Evolutionary conservation across 1,284 basidiomycete species (phyloP).

Genomic region (Sporisorium sorghi): DNA sequence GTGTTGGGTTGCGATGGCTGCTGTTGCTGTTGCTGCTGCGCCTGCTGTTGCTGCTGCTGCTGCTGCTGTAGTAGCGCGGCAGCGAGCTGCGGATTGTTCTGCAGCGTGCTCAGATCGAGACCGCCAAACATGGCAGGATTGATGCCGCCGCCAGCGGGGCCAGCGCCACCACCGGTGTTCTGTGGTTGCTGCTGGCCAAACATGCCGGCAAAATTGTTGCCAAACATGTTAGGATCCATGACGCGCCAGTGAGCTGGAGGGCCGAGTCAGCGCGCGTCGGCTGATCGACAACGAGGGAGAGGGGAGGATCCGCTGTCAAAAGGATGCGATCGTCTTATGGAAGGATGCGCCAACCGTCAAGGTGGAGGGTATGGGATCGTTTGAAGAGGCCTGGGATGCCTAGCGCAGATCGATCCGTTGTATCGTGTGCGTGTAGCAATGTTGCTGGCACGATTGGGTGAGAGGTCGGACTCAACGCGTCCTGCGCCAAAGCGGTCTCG

Average conservation of each 20-base stretch:
- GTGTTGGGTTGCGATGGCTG: conserved; percentile 29
- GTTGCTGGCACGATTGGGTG: background rate
- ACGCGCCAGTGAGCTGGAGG: conserved; percentile 21
- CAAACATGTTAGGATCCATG: conserved; percentile 56
- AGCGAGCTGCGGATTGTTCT: conserved; percentile 46
- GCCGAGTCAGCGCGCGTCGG: conserved; percentile 36
- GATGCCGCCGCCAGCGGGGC: conserved; percentile 22
- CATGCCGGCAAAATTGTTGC: conserved; percentile 53
- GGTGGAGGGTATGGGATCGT: background rate
- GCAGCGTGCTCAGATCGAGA: conserved; percentile 43
- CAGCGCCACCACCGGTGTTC: conserved; percentile 15
- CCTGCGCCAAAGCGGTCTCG: background rate
- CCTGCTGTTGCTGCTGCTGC: conserved; percentile 37
- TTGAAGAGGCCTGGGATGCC: background rate
- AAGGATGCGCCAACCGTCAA: background rate
- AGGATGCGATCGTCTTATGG: background rate
- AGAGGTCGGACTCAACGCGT: conserved; percentile 1
- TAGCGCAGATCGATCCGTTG: background rate
- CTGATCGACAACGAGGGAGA: conserved; percentile 17
- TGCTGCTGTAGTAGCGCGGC: conserved; percentile 43
- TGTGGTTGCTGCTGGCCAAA: conserved; percentile 47
- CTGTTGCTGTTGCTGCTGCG: conserved; percentile 43
- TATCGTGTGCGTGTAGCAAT: background rate
- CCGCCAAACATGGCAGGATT: conserved; percentile 52
- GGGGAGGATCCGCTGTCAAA: background rate